Conservation (phyloP, 2,329 filamentous ascomycete genomes). For the Mollisia scopiformis region DNA sequence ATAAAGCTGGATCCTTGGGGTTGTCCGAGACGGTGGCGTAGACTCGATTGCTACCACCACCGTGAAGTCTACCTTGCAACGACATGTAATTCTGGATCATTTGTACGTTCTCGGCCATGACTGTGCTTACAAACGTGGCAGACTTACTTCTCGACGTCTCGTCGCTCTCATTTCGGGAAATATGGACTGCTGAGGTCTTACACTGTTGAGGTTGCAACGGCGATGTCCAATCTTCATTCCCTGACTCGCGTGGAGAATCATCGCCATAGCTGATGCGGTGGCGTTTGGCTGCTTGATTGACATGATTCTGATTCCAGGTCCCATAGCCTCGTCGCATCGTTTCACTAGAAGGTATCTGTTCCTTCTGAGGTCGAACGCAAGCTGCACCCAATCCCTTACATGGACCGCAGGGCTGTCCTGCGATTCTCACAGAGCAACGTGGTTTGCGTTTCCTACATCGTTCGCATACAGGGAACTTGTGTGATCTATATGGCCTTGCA, state of each 20-base stretch:
- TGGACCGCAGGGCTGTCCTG: constrained; percentile 55
- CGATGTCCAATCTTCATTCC: background rate
- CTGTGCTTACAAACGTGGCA: constrained; percentile 61
- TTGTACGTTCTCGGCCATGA: constrained; percentile 61
- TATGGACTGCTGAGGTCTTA: background rate
- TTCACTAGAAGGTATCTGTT: background rate
- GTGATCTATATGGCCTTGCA: constrained; percentile 60
- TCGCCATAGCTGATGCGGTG: background rate
- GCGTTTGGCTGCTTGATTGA: background rate
- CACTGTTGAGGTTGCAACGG: background rate
- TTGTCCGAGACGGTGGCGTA: constrained; percentile 47
- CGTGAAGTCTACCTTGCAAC: constrained; percentile 32
- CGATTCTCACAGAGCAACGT: constrained; percentile 60
- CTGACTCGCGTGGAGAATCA: background rate
- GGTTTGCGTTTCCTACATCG: constrained; percentile 64
- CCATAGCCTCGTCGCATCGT: background rate
- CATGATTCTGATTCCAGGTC: background rate
- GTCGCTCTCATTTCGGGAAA: background rate
- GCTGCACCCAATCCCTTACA: constrained; percentile 43
- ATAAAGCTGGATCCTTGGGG: constrained; percentile 46
- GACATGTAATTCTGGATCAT: constrained; percentile 62
- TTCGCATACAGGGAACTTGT: constrained; percentile 62
- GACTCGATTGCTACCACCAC: background rate
- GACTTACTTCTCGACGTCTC: constrained; percentile 12
- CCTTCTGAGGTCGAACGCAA: constrained; percentile 3